Percentiles rank a stretch among this genome's conserved stretches.
Conservation (phyloP, 2,329 filamentous ascomycete genomes). For the Curvularia eragrostidis region DNA sequence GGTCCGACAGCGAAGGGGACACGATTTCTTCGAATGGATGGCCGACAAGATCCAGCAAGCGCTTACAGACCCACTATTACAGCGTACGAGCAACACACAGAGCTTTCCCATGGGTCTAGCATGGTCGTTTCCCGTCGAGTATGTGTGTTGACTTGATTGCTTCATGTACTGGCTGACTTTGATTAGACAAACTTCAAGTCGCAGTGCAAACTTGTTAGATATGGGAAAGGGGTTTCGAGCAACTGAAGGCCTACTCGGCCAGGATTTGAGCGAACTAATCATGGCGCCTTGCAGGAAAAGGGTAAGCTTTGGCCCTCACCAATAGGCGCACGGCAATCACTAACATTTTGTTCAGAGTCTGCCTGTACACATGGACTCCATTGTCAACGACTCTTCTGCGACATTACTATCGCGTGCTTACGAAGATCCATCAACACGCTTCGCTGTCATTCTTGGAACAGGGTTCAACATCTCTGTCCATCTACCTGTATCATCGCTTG, state of each 20-base stretch:
- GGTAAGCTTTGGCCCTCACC: constrained; percentile 35
- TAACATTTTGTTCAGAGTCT: constrained; percentile 50
- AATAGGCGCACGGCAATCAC: constrained; percentile 11
- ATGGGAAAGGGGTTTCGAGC: constrained; percentile 72
- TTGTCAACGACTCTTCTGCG: constrained; percentile 69
- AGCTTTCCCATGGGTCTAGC: constrained; percentile 66
- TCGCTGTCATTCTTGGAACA: constrained; percentile 70
- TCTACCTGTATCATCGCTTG: constrained; percentile 63
- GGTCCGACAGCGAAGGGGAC: constrained; percentile 62
- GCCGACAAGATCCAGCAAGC: constrained; percentile 64
- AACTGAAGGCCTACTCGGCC: constrained; percentile 64
- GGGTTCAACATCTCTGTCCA: constrained; percentile 70
- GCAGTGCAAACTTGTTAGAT: constrained; percentile 62
- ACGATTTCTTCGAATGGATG: constrained; percentile 72
- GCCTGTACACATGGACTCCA: constrained; percentile 66
- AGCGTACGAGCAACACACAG: constrained; percentile 46
- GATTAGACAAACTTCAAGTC: constrained; percentile 62
- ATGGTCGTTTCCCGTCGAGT: constrained; percentile 71
- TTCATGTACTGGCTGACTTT: constrained; percentile 22
- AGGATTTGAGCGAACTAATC: constrained; percentile 66
- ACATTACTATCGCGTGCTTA: constrained; percentile 69
- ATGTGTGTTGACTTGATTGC: constrained; percentile 24
- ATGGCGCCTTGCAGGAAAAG: constrained; percentile 63
- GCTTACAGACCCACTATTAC: constrained; percentile 52
- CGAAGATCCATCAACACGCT: constrained; percentile 64